A percentile compares a stretch with the other conserved stretches of the same genome.
These are phyloP conservation scores for Pythium folliculosum DNA, from an alignment of 352 stramenopile genomes.

Conservation along the genomic window DNA sequence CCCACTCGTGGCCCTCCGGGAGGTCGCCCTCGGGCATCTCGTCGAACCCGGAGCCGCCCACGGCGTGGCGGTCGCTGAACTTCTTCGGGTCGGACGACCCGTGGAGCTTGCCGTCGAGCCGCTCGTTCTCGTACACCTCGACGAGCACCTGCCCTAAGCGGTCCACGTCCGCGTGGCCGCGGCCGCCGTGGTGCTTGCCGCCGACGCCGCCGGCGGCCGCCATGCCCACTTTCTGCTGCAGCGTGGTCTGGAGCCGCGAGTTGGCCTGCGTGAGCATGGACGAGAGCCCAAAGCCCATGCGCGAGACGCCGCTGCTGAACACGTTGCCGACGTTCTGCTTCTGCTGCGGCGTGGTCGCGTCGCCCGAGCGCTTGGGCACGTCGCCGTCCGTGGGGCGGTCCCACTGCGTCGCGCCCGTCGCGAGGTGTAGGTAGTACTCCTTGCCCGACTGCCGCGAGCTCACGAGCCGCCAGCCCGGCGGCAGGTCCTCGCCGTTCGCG, in stretches of 20 bases:
- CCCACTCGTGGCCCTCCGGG: slow-evolving; percentile 75
- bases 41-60: slow-evolving; percentile 58
- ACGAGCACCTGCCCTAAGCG: slow-evolving; percentile 70
- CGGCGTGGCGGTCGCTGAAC: slow-evolving; percentile 67
- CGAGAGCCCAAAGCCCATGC: slow-evolving; percentile 61
- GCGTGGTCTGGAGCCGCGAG: slow-evolving; percentile 64
- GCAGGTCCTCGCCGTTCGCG: slow-evolving; percentile 36
- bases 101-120: slow-evolving; percentile 73
- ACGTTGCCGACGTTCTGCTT: slow-evolving; percentile 46
- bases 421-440: slow-evolving; percentile 76
- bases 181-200: slow-evolving; percentile 26
- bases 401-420: slow-evolving; percentile 70
- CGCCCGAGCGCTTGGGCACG: slow-evolving; percentile 44
- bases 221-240: slow-evolving; percentile 48
- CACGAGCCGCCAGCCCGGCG: slow-evolving; percentile 66
- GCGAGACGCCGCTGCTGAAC: slow-evolving; percentile 68
- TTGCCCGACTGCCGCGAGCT: slow-evolving; percentile 64
- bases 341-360: slow-evolving; percentile 13
- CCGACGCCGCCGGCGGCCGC: slow-evolving; percentile 14
- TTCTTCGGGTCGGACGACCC: slow-evolving; percentile 67
- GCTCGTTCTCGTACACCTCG: slow-evolving; percentile 88
- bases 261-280: slow-evolving; percentile 73
- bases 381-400: slow-evolving; percentile 64
- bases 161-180: slow-evolving; percentile 54
- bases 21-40: slow-evolving; percentile 66